Evolutionary conservation across 1,139 yeast species (phyloP).

Genomic region (Lodderomyces jiufengensis): DNA sequence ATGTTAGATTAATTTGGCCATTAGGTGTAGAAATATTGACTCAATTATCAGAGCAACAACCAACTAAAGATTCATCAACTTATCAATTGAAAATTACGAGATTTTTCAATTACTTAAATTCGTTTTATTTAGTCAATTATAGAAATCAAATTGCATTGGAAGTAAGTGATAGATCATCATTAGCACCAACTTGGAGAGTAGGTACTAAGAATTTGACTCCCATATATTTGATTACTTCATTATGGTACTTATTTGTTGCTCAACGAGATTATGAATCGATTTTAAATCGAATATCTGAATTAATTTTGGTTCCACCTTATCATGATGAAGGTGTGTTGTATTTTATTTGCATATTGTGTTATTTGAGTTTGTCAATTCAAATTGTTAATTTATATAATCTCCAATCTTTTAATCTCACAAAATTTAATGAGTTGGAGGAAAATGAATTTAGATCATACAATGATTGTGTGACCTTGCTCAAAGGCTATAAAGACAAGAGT

Average conservation of each 20-base stretch:
- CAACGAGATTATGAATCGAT: conserved; percentile 26
- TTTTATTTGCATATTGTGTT: conserved; percentile 30
- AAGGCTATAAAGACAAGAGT: conserved; percentile 17
- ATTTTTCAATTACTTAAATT: conserved; percentile 35
- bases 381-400: conserved; percentile 11
- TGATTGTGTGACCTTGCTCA: conserved; percentile 10
- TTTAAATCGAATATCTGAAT: conserved; percentile 32
- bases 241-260: conserved; percentile 33
- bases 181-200: conserved; percentile 39
- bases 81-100: conserved; percentile 21
- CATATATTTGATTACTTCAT: conserved; percentile 30
- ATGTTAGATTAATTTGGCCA: conserved; percentile 57
- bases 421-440: conserved; percentile 4
- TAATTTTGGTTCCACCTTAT: conserved; percentile 44
- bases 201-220: conserved; percentile 39
- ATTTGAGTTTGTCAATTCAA: conserved; percentile 17
- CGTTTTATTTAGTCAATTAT: conserved; percentile 22
- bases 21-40: conserved; percentile 43
- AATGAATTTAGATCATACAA: conserved; percentile 6
- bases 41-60: not conserved
- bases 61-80: not conserved
- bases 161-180: conserved; percentile 9
- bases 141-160: conserved; percentile 7
- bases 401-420: conserved; percentile 2
- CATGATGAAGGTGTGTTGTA: conserved; percentile 41